Conservation (phyloP, 2,329 filamentous ascomycete species). For the Pseudogymnoascus sp. region DNA sequence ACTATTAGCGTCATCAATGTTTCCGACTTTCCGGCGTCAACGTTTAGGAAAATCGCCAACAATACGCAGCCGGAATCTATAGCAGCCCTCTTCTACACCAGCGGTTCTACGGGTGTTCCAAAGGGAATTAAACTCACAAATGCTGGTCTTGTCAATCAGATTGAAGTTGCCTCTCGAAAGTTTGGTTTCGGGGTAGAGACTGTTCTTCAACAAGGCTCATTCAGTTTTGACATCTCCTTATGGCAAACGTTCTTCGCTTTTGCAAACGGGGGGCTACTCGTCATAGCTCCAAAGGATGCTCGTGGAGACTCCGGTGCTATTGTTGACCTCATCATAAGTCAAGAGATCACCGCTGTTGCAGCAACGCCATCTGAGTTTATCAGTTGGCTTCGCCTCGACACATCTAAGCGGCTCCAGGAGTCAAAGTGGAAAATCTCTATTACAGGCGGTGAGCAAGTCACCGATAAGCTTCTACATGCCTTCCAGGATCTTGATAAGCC, state of each 20-base stretch:
- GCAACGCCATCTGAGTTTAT: background rate
- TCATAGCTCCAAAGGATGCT: background rate
- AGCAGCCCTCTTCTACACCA: constrained; percentile 14
- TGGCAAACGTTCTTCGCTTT: background rate
- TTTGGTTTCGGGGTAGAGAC: background rate
- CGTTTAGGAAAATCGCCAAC: background rate
- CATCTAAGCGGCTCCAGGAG: background rate
- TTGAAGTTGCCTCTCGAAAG: constrained; percentile 15
- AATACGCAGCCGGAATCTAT: background rate
- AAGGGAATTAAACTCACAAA: constrained; percentile 24
- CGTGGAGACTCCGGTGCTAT: background rate
- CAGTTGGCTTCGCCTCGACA: background rate
- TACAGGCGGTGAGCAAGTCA: background rate
- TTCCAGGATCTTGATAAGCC: background rate
- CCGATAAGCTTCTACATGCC: background rate
- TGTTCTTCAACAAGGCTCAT: background rate
- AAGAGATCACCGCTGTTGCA: background rate
- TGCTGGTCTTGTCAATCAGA: constrained; percentile 19
- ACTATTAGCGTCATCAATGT: background rate
- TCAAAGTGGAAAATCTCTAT: background rate
- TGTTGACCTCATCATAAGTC: background rate
- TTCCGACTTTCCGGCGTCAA: background rate
- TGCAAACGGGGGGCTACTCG: background rate
- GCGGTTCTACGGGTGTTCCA: constrained; percentile 15
- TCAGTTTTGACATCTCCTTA: background rate